Conservation (phyloP, 1,139 yeast genomes). For the Suhomyces maxii region DNA sequence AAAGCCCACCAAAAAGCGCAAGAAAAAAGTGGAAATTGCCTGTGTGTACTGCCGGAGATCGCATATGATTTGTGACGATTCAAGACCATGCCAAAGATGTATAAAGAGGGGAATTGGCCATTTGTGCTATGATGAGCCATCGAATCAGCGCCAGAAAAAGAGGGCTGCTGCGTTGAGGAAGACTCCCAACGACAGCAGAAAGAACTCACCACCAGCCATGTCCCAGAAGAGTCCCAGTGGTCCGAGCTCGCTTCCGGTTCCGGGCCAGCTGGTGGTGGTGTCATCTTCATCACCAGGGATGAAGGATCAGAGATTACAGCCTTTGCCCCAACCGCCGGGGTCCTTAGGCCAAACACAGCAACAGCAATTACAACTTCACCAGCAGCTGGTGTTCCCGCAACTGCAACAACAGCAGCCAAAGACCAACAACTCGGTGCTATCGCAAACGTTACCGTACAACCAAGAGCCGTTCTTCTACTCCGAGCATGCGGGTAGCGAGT, state of each 20-base stretch:
- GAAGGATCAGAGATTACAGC: conserved; percentile 9
- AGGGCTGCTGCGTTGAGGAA: conserved; percentile 34
- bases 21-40: conserved; percentile 66
- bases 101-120: conserved; percentile 87
- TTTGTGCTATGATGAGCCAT: conserved; percentile 79
- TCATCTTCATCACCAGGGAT: conserved; percentile 9
- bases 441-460: conserved; percentile 50
- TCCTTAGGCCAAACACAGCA: conserved; percentile 1
- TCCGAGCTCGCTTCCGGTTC: conserved; percentile 2
- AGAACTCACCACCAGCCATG: conserved; percentile 7
- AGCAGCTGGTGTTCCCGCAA: conserved; percentile 8
- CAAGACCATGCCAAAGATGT: conserved; percentile 86
- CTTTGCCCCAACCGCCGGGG: conserved; percentile 10
- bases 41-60: conserved; percentile 92
- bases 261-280: conserved; percentile 5
- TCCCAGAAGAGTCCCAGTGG: conserved; percentile 5
- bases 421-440: conserved; percentile 32
- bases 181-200: conserved; percentile 6
- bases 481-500: conserved; percentile 92
- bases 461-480: conserved; percentile 81
- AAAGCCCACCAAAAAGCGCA: conserved; percentile 22
- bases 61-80: conserved; percentile 90
- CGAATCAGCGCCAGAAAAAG: conserved; percentile 43
- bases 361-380: conserved; percentile 2
- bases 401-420: conserved; percentile 12